Conservation (phyloP, 148 eudicot genomes). For the Heliosperma pusillum region DNA sequence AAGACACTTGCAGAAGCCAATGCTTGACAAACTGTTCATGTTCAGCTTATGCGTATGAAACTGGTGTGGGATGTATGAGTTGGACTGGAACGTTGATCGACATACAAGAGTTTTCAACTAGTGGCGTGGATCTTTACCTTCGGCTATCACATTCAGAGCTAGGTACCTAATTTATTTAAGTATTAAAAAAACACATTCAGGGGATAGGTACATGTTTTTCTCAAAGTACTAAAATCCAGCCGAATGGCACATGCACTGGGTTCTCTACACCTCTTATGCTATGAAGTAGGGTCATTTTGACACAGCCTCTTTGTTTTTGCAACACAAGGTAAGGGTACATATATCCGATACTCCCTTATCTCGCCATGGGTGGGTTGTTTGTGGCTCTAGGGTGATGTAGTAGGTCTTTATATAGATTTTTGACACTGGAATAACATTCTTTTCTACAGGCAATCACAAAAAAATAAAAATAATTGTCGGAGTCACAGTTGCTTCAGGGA, state of each 20-base stretch:
- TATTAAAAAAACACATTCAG: neutral
- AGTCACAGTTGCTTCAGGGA: conserved; percentile 17
- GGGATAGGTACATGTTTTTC: neutral
- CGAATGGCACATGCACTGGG: neutral
- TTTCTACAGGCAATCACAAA: conserved; percentile 3
- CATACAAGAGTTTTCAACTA: conserved; percentile 25
- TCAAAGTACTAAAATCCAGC: too few relatives aligned
- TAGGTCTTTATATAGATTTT: neutral
- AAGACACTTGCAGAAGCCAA: conserved; percentile 28
- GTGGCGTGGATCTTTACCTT: conserved; percentile 35
- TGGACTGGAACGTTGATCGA: conserved; percentile 43
- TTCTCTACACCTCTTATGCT: too few relatives aligned
- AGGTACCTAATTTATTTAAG: conserved; percentile 19
- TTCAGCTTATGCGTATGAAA: conserved; percentile 37
- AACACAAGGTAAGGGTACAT: neutral
- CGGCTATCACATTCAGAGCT: conserved; percentile 43
- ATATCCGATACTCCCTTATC: too few relatives aligned
- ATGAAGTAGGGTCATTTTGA: too few relatives aligned
- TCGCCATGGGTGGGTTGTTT: neutral
- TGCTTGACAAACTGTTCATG: conserved; percentile 52
- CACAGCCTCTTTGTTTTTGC: neutral
- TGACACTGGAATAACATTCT: conserved; percentile 2
- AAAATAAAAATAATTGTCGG: conserved; percentile 1
- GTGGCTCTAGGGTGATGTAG: neutral
- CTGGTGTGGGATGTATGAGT: conserved; percentile 35